Conservation (phyloP, 441 rosid genomes). For the Aleurites moluccanus region DNA sequence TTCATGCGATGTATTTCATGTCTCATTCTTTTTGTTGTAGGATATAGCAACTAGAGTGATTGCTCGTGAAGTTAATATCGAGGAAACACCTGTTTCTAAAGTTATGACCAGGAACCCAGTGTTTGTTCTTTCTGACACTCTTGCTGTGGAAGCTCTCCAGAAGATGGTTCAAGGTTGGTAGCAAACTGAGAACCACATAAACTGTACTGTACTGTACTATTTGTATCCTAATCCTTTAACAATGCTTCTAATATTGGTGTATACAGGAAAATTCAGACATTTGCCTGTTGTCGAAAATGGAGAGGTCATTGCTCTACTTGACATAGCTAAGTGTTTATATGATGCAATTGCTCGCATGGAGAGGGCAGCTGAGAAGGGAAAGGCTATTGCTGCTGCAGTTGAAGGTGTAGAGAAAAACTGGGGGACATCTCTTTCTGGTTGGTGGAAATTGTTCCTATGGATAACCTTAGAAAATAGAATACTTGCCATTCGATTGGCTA, state of each 20-base stretch:
- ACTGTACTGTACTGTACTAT: not conserved
- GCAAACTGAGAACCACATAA: constrained; percentile 19
- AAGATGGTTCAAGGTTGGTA: constrained; percentile 93
- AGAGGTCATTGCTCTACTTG: constrained; percentile 93
- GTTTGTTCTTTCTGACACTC: constrained; percentile 93
- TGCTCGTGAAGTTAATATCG: constrained; percentile 68
- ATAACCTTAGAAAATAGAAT: not conserved
- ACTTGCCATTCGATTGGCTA: not conserved
- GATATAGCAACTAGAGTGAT: constrained; percentile 87
- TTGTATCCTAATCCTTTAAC: constrained; percentile 9
- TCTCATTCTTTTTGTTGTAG: constrained; percentile 33
- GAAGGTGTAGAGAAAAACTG: constrained; percentile 96
- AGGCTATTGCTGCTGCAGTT: constrained; percentile 98
- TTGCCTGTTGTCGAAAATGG: constrained; percentile 98
- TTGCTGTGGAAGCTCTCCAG: constrained; percentile 97
- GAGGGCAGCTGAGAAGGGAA: constrained; percentile 98
- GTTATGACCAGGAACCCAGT: constrained; percentile 95
- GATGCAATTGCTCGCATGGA: constrained; percentile 99
- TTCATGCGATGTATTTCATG: not conserved
- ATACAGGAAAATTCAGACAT: constrained; percentile 93
- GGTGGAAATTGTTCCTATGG: constrained; percentile 27
- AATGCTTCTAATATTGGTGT: constrained; percentile 18
- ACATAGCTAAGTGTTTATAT: constrained; percentile 91
- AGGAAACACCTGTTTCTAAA: constrained; percentile 85
- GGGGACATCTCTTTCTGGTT: constrained; percentile 80